phyloP scores from a whole-genome alignment of 306 rosid genomes.

The Castanopsis chinensis region DNA sequence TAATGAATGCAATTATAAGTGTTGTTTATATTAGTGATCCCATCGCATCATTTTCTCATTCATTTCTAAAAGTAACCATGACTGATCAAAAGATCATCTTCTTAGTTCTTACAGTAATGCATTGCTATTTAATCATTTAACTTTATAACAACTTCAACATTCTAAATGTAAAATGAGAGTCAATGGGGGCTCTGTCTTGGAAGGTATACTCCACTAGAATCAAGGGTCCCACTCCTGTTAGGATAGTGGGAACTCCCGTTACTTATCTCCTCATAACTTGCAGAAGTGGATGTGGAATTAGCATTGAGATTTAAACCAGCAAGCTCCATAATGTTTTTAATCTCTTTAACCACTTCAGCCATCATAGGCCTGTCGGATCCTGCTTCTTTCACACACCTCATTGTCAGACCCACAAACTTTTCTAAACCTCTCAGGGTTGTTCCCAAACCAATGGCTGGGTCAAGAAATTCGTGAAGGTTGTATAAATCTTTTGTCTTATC shows the following conservation, averaged over 20 bases:
- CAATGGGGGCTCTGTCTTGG: no score
- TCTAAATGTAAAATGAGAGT: no score
- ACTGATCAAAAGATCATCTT: slow-evolving; percentile 15
- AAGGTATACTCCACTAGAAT: slow-evolving; percentile 35
- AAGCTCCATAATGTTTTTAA: slow-evolving; percentile 53
- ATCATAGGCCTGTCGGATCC: slow-evolving; percentile 60
- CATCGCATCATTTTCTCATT: slow-evolving; percentile 15
- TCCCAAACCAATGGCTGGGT: slow-evolving; percentile 33
- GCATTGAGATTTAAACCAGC: slow-evolving; percentile 49
- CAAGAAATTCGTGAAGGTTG: slow-evolving; percentile 23
- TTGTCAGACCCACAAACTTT: slow-evolving; percentile 53
- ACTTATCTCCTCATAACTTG: slow-evolving; percentile 34
- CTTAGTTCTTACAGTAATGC: neutral
- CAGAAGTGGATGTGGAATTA: slow-evolving; percentile 48
- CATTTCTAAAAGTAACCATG: slow-evolving; percentile 21
- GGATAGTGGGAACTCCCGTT: slow-evolving; percentile 26
- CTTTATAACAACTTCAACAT: slow-evolving; percentile 9
- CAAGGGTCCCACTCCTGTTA: slow-evolving; percentile 28
- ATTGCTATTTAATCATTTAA: neutral
- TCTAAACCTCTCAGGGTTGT: slow-evolving; percentile 48
- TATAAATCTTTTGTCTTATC: slow-evolving; percentile 53
- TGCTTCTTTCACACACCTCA: slow-evolving; percentile 62
- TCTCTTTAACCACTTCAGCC: slow-evolving; percentile 74
- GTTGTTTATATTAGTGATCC: neutral
- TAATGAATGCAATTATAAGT: slow-evolving; percentile 30